Evolutionary conservation across 2,329 filamentous ascomycete species (phyloP), one percentile per base, ranked within the genome.

Genomic region (Sphaerostilbella broomeana): DNA sequence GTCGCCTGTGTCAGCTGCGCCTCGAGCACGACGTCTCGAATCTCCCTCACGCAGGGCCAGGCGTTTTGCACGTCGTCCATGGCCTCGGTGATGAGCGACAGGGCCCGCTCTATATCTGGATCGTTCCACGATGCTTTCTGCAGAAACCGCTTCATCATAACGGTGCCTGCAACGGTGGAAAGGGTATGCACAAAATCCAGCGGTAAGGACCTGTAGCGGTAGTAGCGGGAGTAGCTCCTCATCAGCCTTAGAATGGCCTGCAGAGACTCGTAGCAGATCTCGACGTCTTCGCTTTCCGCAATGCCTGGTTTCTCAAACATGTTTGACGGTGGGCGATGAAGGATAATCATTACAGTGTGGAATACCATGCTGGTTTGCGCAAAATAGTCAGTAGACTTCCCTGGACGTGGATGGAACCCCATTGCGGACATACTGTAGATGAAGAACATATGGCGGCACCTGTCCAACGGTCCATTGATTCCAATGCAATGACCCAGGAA

Each of bases 11-110:
- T 50, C 35, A 52, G 51, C 40, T 56, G 55, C 21, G 56, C 55
- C 27, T 55, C 49, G 28, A 57, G 39, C 29, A 60, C 46, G 27
- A 54, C 54, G 35, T 64, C 60, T 20, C 55, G 51, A 7, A 72
- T 63, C 45, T 69, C 67, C 18, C 53, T 54, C 21, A 69, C 61
- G 46, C 65, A 70, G 5, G 65, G 64, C 63, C 64, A 71, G 6
- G 66, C 68, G 27, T 68, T 61, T 20, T 76, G 61, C 22, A 79
- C 70, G n/a, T 65, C 61, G 22, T 70, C 61, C 45, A 76, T 70
- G 24, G 69, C 68, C 4, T 73, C 66, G 0, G 67, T 53, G n/a
- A 68, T 61, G 12, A 67, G 61, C 7, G 68, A 66, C 17, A 81
- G 58, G 13, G 70, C 67, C 19, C 60, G 60, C 0, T 73, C 64